phyloP scores from a whole-genome alignment of 2,329 filamentous ascomycete genomes.

The Colletotrichum noveboracense region DNA sequence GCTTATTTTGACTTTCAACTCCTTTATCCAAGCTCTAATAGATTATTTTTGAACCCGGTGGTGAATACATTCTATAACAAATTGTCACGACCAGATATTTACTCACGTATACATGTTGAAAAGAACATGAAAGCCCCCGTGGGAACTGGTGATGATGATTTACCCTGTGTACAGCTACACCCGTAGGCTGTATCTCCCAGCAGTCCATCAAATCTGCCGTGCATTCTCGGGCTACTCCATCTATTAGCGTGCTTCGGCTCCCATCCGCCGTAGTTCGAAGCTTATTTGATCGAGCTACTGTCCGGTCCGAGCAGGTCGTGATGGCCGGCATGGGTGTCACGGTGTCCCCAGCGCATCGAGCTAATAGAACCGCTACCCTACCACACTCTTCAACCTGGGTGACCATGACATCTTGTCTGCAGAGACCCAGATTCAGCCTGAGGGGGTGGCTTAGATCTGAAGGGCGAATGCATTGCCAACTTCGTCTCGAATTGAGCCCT shows the following conservation, averaged over 20 bases:
- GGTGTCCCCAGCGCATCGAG: not conserved
- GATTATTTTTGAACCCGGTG: not conserved
- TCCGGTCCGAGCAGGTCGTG: not conserved
- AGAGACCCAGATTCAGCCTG: not conserved
- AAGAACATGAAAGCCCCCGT: not conserved
- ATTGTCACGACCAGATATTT: not conserved
- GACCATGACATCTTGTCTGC: not conserved
- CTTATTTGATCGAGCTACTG: not conserved
- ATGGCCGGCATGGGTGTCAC: not conserved
- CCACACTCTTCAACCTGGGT: not conserved
- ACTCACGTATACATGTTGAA: not conserved
- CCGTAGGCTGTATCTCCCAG: not conserved
- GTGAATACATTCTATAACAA: not conserved
- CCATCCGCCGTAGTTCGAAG: not conserved
- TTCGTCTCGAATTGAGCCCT: not conserved
- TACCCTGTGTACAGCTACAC: not conserved
- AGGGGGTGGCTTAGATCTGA: not conserved
- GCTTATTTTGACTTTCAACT: not conserved
- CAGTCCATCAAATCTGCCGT: not conserved
- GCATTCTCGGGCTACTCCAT: not conserved
- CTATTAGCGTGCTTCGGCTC: not conserved
- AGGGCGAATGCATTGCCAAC: not conserved
- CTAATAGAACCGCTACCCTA: not conserved
- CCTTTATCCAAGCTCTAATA: not conserved
- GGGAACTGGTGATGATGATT: not conserved